phyloP scores from a whole-genome alignment of 179 eudicot genomes.

The Patellifolia procumbens region DNA sequence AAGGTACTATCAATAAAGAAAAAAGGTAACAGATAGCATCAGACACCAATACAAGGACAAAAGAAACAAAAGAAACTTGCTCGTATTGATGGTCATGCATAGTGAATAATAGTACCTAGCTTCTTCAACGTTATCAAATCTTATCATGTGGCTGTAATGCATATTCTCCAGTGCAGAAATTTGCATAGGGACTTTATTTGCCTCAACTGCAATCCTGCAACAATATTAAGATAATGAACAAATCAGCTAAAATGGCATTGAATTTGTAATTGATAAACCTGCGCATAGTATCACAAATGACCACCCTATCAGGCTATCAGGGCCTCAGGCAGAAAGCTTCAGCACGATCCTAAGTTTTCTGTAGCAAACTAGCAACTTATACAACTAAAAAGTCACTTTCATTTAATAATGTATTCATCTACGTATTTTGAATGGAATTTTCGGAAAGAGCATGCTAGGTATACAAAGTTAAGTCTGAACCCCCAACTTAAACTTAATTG shows the following conservation, averaged over 20 bases:
- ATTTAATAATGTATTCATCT: neutral
- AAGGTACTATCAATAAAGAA: neutral
- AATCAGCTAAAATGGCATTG: neutral
- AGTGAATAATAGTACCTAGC: slow-evolving; percentile 58
- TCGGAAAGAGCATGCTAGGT: neutral
- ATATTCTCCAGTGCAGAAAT: slow-evolving; percentile 86
- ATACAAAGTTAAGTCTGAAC: neutral
- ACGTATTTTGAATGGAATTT: neutral
- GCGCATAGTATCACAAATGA: neutral
- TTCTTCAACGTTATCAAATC: slow-evolving; percentile 84
- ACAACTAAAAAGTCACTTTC: neutral
- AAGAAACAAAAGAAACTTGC: neutral
- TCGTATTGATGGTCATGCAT: slow-evolving; percentile 1
- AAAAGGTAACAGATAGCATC: neutral
- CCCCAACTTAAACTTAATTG: neutral
- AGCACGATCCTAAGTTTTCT: neutral
- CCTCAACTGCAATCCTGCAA: slow-evolving; percentile 75
- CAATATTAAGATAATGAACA: slow-evolving; percentile 26
- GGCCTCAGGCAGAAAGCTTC: neutral
- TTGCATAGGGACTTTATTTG: slow-evolving; percentile 58
- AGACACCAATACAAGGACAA: neutral
- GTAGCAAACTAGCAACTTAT: neutral
- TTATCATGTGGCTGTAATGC: slow-evolving; percentile 92
- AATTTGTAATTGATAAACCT: neutral
- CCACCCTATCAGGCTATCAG: neutral